These are phyloP conservation scores for Diospyros kaki DNA, from an alignment of 148 eudicot genomes.

Conservation along the genomic window DNA sequence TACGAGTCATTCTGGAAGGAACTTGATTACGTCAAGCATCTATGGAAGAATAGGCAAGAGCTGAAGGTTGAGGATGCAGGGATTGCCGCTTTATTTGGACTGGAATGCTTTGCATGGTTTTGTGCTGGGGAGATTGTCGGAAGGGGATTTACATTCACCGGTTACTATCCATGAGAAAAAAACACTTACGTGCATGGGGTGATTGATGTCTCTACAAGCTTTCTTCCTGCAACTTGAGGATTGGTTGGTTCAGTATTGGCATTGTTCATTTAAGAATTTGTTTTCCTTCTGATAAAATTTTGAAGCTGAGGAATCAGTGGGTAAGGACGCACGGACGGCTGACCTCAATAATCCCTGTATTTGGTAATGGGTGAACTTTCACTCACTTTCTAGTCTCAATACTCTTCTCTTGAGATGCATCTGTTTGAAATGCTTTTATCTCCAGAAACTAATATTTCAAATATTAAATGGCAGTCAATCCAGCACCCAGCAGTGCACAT, in stretches of 20 bases:
- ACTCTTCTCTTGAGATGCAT: too few relatives aligned
- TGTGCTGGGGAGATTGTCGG: slow-evolving; percentile 62
- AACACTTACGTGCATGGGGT: not conserved
- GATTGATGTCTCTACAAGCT: not conserved
- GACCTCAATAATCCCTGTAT: slow-evolving; percentile 2
- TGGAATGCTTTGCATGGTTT: slow-evolving; percentile 54
- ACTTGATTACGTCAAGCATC: slow-evolving; percentile 33
- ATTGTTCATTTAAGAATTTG: slow-evolving; percentile 10
- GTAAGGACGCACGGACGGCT: not conserved
- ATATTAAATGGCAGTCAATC: too few relatives aligned
- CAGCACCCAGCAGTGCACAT: too few relatives aligned
- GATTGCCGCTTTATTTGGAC: slow-evolving; percentile 43
- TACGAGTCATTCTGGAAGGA: slow-evolving; percentile 44
- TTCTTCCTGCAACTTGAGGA: slow-evolving; percentile 9
- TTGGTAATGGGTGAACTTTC: slow-evolving; percentile 3
- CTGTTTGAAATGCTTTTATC: too few relatives aligned
- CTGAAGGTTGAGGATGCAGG: slow-evolving; percentile 47
- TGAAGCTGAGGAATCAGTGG: slow-evolving; percentile 8
- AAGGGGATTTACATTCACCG: slow-evolving; percentile 50
- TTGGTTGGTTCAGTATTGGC: not conserved
- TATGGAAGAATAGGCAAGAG: slow-evolving; percentile 42
- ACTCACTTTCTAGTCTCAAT: not conserved
- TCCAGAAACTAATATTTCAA: too few relatives aligned
- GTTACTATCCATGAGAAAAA: slow-evolving; percentile 31
- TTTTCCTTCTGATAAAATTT: slow-evolving; percentile 3